phyloP scores from a whole-genome alignment of 345 rosid genomes.

The Melaleuca quinquenervia region DNA sequence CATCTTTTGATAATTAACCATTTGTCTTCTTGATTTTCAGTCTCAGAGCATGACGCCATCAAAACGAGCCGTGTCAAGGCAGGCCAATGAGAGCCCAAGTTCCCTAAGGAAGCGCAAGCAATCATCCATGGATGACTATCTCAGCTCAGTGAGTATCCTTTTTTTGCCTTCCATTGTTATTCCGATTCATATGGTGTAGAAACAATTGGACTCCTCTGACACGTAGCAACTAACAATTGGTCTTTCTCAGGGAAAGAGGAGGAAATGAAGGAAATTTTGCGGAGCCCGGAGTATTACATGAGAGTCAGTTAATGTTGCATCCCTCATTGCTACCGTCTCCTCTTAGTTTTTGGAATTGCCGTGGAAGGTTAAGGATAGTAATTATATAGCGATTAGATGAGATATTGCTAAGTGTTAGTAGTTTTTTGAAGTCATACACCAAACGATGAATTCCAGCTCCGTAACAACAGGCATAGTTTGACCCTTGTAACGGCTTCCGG shows the following conservation, averaged over 20 bases:
- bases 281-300: background rate
- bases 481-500: background rate
- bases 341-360: background rate
- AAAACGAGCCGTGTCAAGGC: constrained; percentile 54
- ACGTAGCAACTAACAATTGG: background rate
- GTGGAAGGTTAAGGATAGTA: background rate
- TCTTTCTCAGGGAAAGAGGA: constrained; percentile 10
- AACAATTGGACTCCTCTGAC: background rate
- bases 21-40: background rate
- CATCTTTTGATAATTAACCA: background rate
- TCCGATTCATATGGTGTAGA: background rate
- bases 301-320: background rate
- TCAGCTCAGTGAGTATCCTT: constrained; percentile 30
- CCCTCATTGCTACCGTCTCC: background rate
- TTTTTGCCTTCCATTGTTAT: background rate
- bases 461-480: background rate
- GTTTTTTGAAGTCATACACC: background rate
- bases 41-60: constrained; percentile 60
- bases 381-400: background rate
- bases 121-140: constrained; percentile 71
- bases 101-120: constrained; percentile 72
- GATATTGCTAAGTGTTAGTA: background rate
- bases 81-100: constrained; percentile 53
- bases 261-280: constrained; percentile 1
- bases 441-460: background rate